Conservation (phyloP, 2,329 filamentous ascomycete species). For the Xylaria sp. region DNA sequence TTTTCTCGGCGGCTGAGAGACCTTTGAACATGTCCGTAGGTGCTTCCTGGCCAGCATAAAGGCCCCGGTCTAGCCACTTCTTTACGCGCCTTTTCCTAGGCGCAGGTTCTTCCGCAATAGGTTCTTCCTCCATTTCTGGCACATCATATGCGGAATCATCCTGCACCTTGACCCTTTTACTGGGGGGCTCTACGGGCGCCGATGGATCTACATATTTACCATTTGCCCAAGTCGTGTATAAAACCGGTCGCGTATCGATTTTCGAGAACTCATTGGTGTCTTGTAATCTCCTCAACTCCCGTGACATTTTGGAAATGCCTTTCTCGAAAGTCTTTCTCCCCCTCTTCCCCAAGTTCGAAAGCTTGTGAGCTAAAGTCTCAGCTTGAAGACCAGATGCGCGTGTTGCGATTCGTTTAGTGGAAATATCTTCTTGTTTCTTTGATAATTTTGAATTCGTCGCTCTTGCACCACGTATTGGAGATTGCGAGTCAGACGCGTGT, state of each 20-base stretch:
- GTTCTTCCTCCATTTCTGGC: constrained; percentile 47
- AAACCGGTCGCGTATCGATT: constrained; percentile 66
- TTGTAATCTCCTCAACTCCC: constrained; percentile 68
- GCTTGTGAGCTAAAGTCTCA: constrained; percentile 58
- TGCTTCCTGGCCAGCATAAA: constrained; percentile 84
- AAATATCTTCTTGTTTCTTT: constrained; percentile 47
- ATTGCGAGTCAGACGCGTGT: constrained; percentile 59
- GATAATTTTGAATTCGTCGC: constrained; percentile 49
- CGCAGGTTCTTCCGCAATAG: constrained; percentile 50
- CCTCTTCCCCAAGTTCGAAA: constrained; percentile 69
- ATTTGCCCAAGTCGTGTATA: constrained; percentile 71
- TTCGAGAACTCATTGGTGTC: constrained; percentile 71
- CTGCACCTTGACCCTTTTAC: constrained; percentile 32
- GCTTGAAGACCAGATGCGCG: constrained; percentile 56
- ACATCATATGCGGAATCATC: constrained; percentile 47
- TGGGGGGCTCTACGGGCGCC: constrained; percentile 39
- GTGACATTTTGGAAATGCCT: constrained; percentile 58
- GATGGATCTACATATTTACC: constrained; percentile 66
- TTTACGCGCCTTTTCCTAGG: constrained; percentile 66
- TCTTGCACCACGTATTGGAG: constrained; percentile 53
- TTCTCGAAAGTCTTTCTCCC: constrained; percentile 64
- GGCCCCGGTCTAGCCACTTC: constrained; percentile 81
- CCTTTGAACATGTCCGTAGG: constrained; percentile 60
- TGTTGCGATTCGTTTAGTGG: constrained; percentile 54
- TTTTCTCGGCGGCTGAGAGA: constrained; percentile 62